Evolutionary conservation across 2,329 filamentous ascomycete species (phyloP).

Genomic region (Keithomyces neogunnii): DNA sequence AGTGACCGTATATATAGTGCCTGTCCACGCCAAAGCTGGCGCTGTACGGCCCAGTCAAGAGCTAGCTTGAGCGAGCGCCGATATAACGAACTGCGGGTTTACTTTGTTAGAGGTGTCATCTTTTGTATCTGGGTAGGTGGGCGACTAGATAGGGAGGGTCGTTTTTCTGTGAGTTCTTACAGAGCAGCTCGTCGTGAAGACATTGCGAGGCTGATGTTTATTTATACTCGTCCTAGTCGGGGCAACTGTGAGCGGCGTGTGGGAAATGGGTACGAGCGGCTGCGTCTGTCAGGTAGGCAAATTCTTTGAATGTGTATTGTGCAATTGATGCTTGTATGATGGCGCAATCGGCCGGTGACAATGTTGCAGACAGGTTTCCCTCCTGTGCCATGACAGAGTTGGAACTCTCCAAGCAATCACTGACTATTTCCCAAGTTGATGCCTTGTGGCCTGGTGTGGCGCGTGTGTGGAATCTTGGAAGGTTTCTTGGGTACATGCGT

Average conservation of each 20-base stretch:
- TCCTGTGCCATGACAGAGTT: too few relatives aligned
- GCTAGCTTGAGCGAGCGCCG: conserved; percentile 87
- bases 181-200: conserved; percentile 38
- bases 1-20: conserved; percentile 91
- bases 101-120: background rate
- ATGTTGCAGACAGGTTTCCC: too few relatives aligned
- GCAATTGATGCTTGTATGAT: too few relatives aligned
- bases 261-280: background rate
- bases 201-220: conserved; percentile 12
- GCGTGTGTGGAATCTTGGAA: too few relatives aligned
- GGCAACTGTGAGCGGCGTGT: background rate
- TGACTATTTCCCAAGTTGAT: background rate
- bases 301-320: too few relatives aligned
- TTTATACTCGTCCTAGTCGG: background rate
- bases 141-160: background rate
- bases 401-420: too few relatives aligned
- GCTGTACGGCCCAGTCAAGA: conserved; percentile 90
- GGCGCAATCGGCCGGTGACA: too few relatives aligned
- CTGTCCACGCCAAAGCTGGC: conserved; percentile 90
- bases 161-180: conserved; percentile 26
- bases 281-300: background rate
- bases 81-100: conserved; percentile 59
- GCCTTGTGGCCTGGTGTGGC: conserved; percentile 4
- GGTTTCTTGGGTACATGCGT: too few relatives aligned
- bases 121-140: background rate